Evolutionary conservation across 2,329 filamentous ascomycete genomes (phyloP).

Genomic region (Fragosphaeria purpurea): DNA sequence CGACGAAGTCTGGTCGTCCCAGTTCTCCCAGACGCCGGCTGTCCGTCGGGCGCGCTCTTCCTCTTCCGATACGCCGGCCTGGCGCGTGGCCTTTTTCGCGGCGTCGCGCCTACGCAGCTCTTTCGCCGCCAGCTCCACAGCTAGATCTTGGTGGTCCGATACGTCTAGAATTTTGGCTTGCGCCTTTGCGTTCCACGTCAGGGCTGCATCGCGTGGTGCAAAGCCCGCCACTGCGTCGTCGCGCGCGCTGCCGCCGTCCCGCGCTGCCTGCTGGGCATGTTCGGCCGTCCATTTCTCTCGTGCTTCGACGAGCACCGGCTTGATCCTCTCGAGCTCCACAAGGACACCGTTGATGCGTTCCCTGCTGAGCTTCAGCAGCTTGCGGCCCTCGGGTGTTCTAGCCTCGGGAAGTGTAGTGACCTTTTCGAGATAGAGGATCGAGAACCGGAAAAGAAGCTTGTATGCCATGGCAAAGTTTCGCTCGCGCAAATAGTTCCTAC

Average conservation of each 20-base stretch:
- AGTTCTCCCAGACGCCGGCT: too few relatives aligned
- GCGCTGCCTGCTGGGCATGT: constrained; percentile 27
- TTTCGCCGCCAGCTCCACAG: constrained; percentile 55
- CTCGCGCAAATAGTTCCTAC: constrained; percentile 73
- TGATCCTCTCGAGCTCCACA: constrained; percentile 63
- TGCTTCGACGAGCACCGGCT: constrained; percentile 63
- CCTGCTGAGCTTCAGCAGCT: constrained; percentile 45
- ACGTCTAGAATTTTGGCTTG: constrained; percentile 55
- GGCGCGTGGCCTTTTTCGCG: too few relatives aligned
- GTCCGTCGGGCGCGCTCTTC: too few relatives aligned
- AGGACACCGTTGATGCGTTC: constrained; percentile 49
- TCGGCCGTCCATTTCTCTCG: constrained; percentile 56
- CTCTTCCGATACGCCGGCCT: too few relatives aligned
- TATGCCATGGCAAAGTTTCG: constrained; percentile 83
- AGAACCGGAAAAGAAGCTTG: constrained; percentile 82
- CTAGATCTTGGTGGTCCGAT: constrained; percentile 61
- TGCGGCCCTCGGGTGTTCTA: constrained; percentile 54
- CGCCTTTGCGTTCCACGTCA: constrained; percentile 32
- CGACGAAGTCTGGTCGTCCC: too few relatives aligned
- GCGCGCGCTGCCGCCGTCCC: constrained; percentile 16
- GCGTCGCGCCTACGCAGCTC: too few relatives aligned
- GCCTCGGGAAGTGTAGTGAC: constrained; percentile 68
- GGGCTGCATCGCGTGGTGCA: constrained; percentile 50
- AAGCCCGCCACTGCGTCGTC: constrained; percentile 29
- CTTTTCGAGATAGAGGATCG: constrained; percentile 68